Evolutionary conservation across 1,284 basidiomycete species (phyloP).

Genomic region (Cutaneotrichosporon cavernicola): DNA sequence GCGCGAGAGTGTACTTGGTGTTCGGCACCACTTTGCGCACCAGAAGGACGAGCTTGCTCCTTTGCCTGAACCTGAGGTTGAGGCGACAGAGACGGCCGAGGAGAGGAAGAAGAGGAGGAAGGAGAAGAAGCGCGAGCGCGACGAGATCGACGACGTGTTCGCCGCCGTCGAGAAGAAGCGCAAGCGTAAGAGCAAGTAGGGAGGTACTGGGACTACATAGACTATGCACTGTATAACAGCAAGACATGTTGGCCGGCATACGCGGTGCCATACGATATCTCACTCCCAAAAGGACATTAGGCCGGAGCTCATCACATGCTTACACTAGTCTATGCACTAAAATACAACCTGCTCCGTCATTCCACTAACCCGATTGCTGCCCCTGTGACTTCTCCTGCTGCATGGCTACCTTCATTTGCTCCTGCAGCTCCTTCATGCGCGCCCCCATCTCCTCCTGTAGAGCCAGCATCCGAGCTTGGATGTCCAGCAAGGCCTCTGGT

Average conservation of each 20-base stretch:
- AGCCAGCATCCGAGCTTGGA: not conserved
- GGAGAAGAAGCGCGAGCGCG: conserved; percentile 27
- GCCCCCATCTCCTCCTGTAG: not conserved
- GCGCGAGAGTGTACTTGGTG: conserved; percentile 60
- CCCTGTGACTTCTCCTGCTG: not conserved
- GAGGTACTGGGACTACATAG: not conserved
- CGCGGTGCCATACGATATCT: too few species aligned
- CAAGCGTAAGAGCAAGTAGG: conserved; percentile 20
- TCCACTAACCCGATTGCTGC: not conserved
- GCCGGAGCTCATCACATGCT: not conserved
- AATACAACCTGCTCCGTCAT: not conserved
- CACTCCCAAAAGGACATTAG: not conserved
- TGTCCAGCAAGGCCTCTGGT: not conserved
- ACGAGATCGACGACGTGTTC: conserved; percentile 41
- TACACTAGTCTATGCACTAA: not conserved
- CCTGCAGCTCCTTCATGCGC: not conserved
- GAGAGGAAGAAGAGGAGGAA: conserved; percentile 12
- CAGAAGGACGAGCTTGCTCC: conserved; percentile 31
- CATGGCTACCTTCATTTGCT: not conserved
- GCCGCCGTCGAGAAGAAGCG: conserved; percentile 37
- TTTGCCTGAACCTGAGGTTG: conserved; percentile 3
- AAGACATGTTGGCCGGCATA: not conserved
- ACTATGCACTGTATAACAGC: conserved; percentile 2
- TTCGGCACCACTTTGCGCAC: conserved; percentile 52
- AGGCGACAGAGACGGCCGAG: conserved; percentile 11